A percentile compares a stretch with the other conserved stretches of the same genome.
Conservation (phyloP, 345 rosid species). For the Angophora floribunda region DNA sequence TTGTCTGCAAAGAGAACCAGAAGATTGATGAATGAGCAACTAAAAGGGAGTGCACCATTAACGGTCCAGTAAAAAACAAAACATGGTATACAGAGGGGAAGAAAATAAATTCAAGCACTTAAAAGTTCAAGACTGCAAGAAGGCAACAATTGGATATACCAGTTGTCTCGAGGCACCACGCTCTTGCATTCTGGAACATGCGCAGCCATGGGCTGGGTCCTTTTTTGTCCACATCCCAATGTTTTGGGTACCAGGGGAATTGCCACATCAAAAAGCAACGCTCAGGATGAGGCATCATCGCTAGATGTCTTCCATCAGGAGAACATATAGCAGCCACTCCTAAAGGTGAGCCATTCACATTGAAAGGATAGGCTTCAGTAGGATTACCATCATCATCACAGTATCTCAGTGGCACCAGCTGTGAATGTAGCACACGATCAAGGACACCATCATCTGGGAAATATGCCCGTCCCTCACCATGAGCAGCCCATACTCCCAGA, state of each 20-base stretch:
- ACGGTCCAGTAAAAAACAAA: not conserved
- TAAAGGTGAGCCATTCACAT: conserved; percentile 89
- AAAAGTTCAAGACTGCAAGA: not conserved
- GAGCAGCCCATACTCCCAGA: conserved; percentile 94
- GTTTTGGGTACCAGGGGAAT: conserved; percentile 81
- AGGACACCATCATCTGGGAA: conserved; percentile 86
- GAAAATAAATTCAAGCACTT: not conserved
- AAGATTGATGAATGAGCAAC: not conserved
- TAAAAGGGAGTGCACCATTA: not conserved
- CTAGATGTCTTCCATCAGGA: conserved; percentile 91
- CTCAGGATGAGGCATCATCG: conserved; percentile 99
- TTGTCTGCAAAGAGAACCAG: not conserved
- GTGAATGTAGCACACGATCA: conserved; percentile 57
- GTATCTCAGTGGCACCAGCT: conserved; percentile 74
- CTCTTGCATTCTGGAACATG: conserved; percentile 96
- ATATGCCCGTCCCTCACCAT: conserved; percentile 92
- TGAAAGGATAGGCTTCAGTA: conserved; percentile 84
- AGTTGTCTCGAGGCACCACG: conserved; percentile 45
- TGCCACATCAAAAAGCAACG: conserved; percentile 99
- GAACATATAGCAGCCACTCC: conserved; percentile 93
- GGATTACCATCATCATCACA: conserved; percentile 80
- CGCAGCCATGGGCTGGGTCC: conserved; percentile 95
- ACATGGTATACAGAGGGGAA: not conserved
- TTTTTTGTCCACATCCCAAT: conserved; percentile 74
- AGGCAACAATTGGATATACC: not conserved